Percentiles rank a stretch among this genome's conserved stretches.
Conservation (phyloP, 2,329 filamentous ascomycete species). For the Apiospora kogelbergensis region DNA sequence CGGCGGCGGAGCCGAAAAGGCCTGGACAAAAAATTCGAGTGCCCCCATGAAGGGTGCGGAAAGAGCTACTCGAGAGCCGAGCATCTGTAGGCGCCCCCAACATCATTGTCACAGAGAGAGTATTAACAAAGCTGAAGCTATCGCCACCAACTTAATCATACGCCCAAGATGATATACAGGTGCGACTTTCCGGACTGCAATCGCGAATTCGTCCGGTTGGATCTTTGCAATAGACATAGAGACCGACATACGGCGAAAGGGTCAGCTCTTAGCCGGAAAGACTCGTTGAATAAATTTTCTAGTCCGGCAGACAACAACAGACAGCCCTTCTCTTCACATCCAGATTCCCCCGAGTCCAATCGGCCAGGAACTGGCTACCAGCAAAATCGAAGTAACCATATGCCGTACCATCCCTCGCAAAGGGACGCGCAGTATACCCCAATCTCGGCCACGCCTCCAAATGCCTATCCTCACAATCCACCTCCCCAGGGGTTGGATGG, state of each 20-base stretch:
- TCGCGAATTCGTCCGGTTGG: conserved; percentile 88
- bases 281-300: conserved; percentile 41
- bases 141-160: conserved; percentile 93
- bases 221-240: conserved; percentile 83
- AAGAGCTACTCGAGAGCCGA: conserved; percentile 97
- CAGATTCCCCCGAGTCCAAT: conserved; percentile 49
- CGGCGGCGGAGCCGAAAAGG: conserved; percentile 73
- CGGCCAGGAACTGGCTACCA: conserved; percentile 42
- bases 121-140: conserved; percentile 51
- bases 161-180: conserved; percentile 90
- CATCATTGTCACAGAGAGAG: not conserved
- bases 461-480: conserved; percentile 33
- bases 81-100: conserved; percentile 69
- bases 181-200: conserved; percentile 92
- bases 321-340: conserved; percentile 31
- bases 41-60: conserved; percentile 81
- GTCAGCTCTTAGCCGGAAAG: conserved; percentile 73
- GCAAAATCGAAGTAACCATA: conserved; percentile 38
- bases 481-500: conserved; percentile 39
- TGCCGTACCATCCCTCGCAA: conserved; percentile 44
- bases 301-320: not conserved
- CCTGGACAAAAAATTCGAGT: conserved; percentile 80
- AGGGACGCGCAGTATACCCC: conserved; percentile 49
- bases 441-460: conserved; percentile 43
- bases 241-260: conserved; percentile 80